These are phyloP conservation scores for Alternaria dauci DNA, from an alignment of 2,329 filamentous ascomycete species.

Conservation along the genomic window DNA sequence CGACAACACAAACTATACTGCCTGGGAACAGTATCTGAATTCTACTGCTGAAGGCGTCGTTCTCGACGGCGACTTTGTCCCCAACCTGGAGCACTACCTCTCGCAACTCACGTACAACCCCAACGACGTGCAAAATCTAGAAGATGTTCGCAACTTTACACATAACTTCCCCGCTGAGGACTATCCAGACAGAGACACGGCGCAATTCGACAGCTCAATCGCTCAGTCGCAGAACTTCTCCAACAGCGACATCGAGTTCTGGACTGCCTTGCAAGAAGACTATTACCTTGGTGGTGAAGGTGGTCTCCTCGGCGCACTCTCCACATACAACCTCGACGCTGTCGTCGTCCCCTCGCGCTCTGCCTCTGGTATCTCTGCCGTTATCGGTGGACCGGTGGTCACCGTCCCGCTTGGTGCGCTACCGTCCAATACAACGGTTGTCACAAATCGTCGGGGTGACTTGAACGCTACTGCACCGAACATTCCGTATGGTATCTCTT, in stretches of 20 bases:
- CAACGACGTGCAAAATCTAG: constrained; percentile 61
- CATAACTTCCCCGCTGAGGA: constrained; percentile 62
- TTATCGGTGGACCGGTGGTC: constrained; percentile 68
- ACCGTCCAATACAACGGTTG: constrained; percentile 58
- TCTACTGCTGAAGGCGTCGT: constrained; percentile 57
- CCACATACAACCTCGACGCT: constrained; percentile 66
- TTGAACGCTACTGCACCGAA: constrained; percentile 64
- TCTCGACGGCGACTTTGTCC: constrained; percentile 66
- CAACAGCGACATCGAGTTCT: constrained; percentile 66
- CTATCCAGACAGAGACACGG: constrained; percentile 69
- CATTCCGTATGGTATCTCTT: constrained; percentile 68
- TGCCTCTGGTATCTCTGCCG: constrained; percentile 59
- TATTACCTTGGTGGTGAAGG: constrained; percentile 65
- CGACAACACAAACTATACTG: constrained; percentile 67
- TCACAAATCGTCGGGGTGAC: constrained; percentile 57
- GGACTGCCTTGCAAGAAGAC: constrained; percentile 63
- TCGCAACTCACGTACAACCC: constrained; percentile 66
- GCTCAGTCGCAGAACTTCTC: constrained; percentile 57
- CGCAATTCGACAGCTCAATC: constrained; percentile 63
- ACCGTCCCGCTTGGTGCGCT: constrained; percentile 70
- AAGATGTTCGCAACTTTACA: constrained; percentile 65
- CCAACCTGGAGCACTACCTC: constrained; percentile 66
- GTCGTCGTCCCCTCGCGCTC: constrained; percentile 66
- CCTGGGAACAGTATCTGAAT: constrained; percentile 56
- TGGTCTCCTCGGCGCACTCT: constrained; percentile 68